Percentiles rank a stretch among this genome's conserved stretches.
phyloP scores from a whole-genome alignment of 345 rosid genomes.

The Pugionium cornutum region DNA sequence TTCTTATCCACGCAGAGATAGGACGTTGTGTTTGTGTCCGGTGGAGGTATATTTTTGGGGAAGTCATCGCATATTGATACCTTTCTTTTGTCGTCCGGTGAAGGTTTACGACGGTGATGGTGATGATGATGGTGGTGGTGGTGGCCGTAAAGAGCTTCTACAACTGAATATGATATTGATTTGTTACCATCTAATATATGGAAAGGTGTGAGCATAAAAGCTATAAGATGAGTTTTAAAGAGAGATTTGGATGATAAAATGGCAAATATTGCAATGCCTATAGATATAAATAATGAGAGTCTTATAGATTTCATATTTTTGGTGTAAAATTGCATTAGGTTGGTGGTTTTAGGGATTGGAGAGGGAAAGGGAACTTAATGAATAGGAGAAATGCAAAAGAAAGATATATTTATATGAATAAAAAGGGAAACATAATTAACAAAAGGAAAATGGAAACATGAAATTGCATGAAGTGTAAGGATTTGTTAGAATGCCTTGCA shows the following conservation, averaged over 20 bases:
- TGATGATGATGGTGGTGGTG: slow-evolving; percentile 26
- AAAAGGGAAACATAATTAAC: not conserved
- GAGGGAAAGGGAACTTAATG: slow-evolving; percentile 28
- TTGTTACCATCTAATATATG: slow-evolving; percentile 9
- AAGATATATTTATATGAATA: slow-evolving; percentile 20
- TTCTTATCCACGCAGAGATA: slow-evolving; percentile 72
- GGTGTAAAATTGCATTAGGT: not conserved
- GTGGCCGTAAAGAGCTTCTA: not conserved
- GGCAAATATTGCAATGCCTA: slow-evolving; percentile 48
- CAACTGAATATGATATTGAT: slow-evolving; percentile 28
- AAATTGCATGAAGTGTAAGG: slow-evolving; percentile 74
- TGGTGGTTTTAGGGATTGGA: not conserved
- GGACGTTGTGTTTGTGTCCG: slow-evolving; percentile 63
- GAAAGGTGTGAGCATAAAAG: slow-evolving; percentile 19
- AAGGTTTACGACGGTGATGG: slow-evolving; percentile 38
- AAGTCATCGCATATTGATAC: slow-evolving; percentile 69
- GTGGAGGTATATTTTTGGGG: slow-evolving; percentile 62
- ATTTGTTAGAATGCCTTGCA: slow-evolving; percentile 82
- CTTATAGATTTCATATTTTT: slow-evolving; percentile 41
- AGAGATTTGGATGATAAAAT: slow-evolving; percentile 43
- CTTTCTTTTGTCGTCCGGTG: slow-evolving; percentile 32
- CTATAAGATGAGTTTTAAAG: slow-evolving; percentile 22
- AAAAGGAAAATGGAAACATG: slow-evolving; percentile 28
- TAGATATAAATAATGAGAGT: slow-evolving; percentile 39
- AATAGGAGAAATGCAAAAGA: slow-evolving; percentile 26